Evolutionary conservation across 192 early-diverging fungal species (phyloP).

Genomic region (Radiomyces spectabilis): DNA sequence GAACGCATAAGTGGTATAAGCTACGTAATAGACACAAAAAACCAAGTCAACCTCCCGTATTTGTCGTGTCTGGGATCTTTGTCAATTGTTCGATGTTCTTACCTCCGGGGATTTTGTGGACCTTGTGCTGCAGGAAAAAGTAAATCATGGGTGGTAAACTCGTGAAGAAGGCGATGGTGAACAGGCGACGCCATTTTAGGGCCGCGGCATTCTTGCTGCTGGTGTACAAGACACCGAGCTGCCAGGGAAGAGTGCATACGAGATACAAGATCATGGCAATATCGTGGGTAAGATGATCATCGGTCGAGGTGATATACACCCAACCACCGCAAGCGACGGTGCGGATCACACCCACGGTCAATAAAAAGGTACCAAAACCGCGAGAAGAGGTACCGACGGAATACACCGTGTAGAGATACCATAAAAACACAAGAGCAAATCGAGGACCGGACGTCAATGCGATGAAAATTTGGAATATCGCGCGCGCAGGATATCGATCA

Average conservation of each 20-base stretch:
- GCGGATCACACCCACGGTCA: constrained; percentile 45
- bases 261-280: constrained; percentile 76
- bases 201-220: constrained; percentile 31
- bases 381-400: constrained; percentile 9
- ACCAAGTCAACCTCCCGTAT: no score
- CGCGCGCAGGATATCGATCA: constrained; percentile 69
- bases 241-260: constrained; percentile 69
- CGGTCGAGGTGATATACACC: constrained; percentile 76
- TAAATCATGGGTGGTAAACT: constrained; percentile 69
- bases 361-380: constrained; percentile 30
- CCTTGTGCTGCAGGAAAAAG: constrained; percentile 74
- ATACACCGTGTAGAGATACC: constrained; percentile 34
- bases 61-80: no score
- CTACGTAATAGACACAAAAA: constrained; percentile 15
- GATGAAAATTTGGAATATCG: constrained; percentile 72
- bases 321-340: constrained; percentile 76
- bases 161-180: constrained; percentile 58
- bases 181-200: constrained; percentile 46
- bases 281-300: constrained; percentile 74
- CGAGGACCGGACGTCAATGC: constrained; percentile 62
- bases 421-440: constrained; percentile 38
- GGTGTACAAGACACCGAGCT: constrained; percentile 51
- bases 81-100: neutral
- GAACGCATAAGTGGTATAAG: constrained; percentile 75
- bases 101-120: constrained; percentile 61